These are phyloP conservation scores for Echium plantagineum DNA, from an alignment of 257 asterid species.

Conservation along the genomic window DNA sequence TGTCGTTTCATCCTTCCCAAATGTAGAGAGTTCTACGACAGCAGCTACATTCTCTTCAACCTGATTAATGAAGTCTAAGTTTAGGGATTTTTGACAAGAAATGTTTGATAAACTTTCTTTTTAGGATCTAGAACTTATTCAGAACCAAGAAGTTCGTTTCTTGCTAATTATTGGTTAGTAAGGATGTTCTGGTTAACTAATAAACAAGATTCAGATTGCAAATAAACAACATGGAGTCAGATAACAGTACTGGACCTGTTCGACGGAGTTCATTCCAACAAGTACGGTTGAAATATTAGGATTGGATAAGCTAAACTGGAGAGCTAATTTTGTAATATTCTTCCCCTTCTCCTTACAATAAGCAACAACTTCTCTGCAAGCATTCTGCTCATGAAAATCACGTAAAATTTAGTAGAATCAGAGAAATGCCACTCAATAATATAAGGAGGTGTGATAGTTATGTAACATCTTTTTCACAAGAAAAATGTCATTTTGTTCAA, in stretches of 20 bases:
- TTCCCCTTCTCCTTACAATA: constrained; percentile 60
- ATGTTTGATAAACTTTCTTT: not conserved
- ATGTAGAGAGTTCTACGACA: constrained; percentile 44
- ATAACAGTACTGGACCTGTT: constrained; percentile 42
- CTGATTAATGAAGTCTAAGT: constrained; percentile 23
- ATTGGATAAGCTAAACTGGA: constrained; percentile 79
- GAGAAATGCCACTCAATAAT: not conserved
- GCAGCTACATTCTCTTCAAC: constrained; percentile 77
- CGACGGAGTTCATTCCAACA: constrained; percentile 85
- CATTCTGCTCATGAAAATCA: constrained; percentile 40
- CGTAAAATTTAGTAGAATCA: not conserved
- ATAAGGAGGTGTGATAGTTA: not conserved
- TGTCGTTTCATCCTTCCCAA: constrained; percentile 47
- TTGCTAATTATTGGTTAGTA: not conserved
- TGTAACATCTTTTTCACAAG: not conserved
- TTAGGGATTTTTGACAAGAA: not conserved
- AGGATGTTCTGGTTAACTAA: not conserved
- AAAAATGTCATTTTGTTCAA: too few relatives aligned
- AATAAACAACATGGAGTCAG: constrained; percentile 8
- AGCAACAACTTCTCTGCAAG: constrained; percentile 73
- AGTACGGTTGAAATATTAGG: constrained; percentile 63
- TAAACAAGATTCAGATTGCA: not conserved
- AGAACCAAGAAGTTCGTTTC: not conserved
- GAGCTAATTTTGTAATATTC: constrained; percentile 62
- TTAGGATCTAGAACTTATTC: not conserved